These are phyloP conservation scores for Penicillium brasilianum DNA, from an alignment of 2,329 filamentous ascomycete genomes.

Conservation along the genomic window DNA sequence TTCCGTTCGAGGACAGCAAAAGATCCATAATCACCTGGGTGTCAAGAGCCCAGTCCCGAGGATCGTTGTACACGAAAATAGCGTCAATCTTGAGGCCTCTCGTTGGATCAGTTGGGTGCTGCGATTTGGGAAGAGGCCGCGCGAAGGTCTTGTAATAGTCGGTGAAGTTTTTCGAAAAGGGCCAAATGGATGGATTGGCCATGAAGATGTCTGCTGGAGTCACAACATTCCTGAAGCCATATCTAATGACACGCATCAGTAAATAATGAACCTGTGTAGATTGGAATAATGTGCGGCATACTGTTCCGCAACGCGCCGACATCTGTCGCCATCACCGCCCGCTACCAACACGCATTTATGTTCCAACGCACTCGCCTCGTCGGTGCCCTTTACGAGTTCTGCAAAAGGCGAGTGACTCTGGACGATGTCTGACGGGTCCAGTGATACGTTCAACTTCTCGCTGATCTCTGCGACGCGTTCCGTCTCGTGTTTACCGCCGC, in stretches of 20 bases:
- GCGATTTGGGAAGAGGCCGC: constrained; percentile 41
- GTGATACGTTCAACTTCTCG: constrained; percentile 65
- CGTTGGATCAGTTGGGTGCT: constrained; percentile 48
- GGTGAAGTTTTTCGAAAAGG: constrained; percentile 73
- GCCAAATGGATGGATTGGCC: constrained; percentile 77
- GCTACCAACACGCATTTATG: constrained; percentile 75
- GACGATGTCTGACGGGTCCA: constrained; percentile 74
- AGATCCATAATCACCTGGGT: constrained; percentile 83
- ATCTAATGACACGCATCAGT: constrained; percentile 42
- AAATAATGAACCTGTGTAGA: neutral
- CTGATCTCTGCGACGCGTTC: constrained; percentile 74
- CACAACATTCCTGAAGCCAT: constrained; percentile 81
- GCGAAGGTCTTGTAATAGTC: constrained; percentile 63
- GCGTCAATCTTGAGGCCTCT: constrained; percentile 79
- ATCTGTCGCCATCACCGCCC: constrained; percentile 70
- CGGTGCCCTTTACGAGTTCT: constrained; percentile 66
- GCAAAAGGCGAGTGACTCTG: constrained; percentile 92
- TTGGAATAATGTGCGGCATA: constrained; percentile 39
- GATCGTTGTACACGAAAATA: constrained; percentile 93
- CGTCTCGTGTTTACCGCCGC: constrained; percentile 81
- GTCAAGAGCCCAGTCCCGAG: constrained; percentile 93
- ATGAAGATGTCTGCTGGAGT: constrained; percentile 83
- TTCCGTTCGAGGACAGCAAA: constrained; percentile 76
- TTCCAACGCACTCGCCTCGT: constrained; percentile 57
- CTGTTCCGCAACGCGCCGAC: constrained; percentile 73